Evolutionary conservation across 331 rosid species (phyloP).

Genomic region (Pyrus hybrid): DNA sequence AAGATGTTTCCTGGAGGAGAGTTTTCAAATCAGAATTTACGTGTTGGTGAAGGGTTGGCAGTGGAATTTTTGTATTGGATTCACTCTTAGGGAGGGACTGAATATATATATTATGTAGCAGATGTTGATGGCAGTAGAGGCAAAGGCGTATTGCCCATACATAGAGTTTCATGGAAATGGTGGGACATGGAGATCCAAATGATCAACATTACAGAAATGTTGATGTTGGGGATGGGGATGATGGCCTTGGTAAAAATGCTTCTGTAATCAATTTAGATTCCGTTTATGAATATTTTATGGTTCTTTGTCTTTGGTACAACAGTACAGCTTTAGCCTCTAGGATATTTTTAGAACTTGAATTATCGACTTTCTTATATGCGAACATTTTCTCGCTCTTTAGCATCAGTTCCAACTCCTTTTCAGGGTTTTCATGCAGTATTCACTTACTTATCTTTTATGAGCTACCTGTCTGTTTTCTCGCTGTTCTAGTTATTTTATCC

Average conservation of each 20-base stretch:
- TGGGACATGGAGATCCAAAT: conserved; percentile 85
- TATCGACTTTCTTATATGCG: not conserved
- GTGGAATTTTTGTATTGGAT: not conserved
- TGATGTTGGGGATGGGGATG: conserved; percentile 64
- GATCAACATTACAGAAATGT: conserved; percentile 81
- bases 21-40: too few species aligned
- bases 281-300: not conserved
- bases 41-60: not conserved
- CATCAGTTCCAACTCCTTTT: not conserved
- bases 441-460: not conserved
- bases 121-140: conserved; percentile 82
- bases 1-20: not conserved
- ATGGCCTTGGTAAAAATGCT: conserved; percentile 82
- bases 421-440: too few species aligned
- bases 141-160: conserved; percentile 33
- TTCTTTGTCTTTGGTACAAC: not conserved
- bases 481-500: not conserved
- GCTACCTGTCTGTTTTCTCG: not conserved
- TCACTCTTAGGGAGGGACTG: not conserved
- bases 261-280: conserved; percentile 4
- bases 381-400: not conserved
- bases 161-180: conserved; percentile 44
- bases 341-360: not conserved
- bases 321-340: not conserved
- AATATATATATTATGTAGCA: conserved; percentile 45